Base-by-base conservation (phyloP, 441 rosid species). In the Jatropha multifida region DNA sequence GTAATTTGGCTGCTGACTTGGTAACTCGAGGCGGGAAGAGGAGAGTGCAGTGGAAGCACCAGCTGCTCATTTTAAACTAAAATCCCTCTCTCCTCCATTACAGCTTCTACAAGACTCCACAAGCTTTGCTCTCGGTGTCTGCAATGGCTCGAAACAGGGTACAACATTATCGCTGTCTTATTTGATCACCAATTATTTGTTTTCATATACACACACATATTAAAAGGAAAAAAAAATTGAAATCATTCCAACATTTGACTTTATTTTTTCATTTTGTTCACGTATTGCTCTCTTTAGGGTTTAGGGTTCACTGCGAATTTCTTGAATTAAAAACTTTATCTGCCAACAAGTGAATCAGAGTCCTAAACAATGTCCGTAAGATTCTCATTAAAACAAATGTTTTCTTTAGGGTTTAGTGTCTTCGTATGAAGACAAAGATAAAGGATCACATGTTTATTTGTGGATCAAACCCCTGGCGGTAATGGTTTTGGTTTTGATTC, bases 91-190 rank as follows among this genome's bases (percentile, higher is more conserved):
- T 26, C 27, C 49, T 59, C 42, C 64, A 55, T n/a, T 40, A n/a
- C 81, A 76, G 78, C 85, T 82, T 80, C 87, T 27, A 23, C 48
- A 44, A 44, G 48, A 44, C 48, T 44, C 77, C 5, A 59, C 82
- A 77, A 80, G 82, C 77, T 82, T 65, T 61, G 59, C 59, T 63
- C 51, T 4, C 74, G 55, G 48, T 27, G 74, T 63, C 78, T 62
- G 18, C 76, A 79, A 92, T 92, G 97, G 93, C 92, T 81, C 88
- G 93, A 77, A 92, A 86, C 82, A 86, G 83, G 87, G 97, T 90
- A 83, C 74, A 40, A 0, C 18, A 0, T 32, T 60, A 23, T 44
- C 58, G 17, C 40, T 23, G 11, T 3, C 2, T 26, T 38, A 11
- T 32, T 56, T 62, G 7, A 20, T 3, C 40, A 5, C 42, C 13